Conservation (phyloP, 495 filamentous ascomycete species). For the Cairneyella variabilis region DNA sequence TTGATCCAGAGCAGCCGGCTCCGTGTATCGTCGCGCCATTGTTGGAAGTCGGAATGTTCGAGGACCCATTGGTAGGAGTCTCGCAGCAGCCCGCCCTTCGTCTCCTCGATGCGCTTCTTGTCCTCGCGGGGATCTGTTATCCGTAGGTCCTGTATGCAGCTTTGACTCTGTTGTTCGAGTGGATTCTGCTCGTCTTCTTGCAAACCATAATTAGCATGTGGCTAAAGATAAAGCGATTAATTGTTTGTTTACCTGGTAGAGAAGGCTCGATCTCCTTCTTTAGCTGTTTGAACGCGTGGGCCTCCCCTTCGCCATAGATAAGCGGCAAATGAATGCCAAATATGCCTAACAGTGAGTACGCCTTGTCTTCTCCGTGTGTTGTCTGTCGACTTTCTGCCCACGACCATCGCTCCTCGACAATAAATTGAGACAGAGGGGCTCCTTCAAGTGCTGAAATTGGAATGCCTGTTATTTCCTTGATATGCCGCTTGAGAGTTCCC, state of each 20-base stretch:
- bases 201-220: background rate
- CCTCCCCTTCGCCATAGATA: conserved; percentile 1
- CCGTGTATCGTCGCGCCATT: background rate
- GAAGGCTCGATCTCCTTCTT: background rate
- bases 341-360: background rate
- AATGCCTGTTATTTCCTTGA: background rate
- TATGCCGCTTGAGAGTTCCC: background rate
- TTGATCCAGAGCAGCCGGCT: background rate
- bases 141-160: background rate
- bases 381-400: background rate
- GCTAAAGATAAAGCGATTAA: background rate
- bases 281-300: background rate
- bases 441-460: background rate
- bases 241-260: background rate
- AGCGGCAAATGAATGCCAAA: conserved; percentile 3
- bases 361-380: background rate
- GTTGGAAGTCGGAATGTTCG: background rate
- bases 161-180: background rate
- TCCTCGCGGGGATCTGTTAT: background rate
- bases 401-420: background rate
- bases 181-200: background rate
- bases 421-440: background rate
- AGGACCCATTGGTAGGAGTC: background rate
- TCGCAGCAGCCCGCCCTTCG: background rate
- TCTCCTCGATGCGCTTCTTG: background rate